Evolutionary conservation across 1,284 basidiomycete species (phyloP).

Genomic region (Sporisorium exsertum): DNA sequence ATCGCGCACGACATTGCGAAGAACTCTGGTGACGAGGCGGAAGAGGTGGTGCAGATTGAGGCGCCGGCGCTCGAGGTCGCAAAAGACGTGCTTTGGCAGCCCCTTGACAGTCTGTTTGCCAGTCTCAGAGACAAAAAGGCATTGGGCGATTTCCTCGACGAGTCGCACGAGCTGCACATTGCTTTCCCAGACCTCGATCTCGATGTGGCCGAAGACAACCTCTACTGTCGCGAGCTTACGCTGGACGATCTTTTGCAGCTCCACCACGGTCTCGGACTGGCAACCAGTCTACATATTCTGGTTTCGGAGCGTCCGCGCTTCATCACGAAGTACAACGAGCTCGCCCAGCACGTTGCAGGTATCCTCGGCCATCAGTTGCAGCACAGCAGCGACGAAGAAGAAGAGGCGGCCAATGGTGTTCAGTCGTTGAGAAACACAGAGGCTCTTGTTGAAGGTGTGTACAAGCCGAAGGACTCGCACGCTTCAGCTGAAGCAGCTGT

Average conservation of each 20-base stretch:
- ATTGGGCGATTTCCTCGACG: slow-evolving; percentile 68
- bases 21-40: neutral
- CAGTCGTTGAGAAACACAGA: neutral
- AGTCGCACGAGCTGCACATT: slow-evolving; percentile 57
- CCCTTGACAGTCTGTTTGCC: slow-evolving; percentile 60
- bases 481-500: neutral
- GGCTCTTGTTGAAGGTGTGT: neutral
- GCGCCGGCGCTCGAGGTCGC: slow-evolving; percentile 53
- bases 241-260: slow-evolving; percentile 62
- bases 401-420: slow-evolving; percentile 12
- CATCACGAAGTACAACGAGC: slow-evolving; percentile 63
- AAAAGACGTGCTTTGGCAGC: slow-evolving; percentile 56
- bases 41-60: slow-evolving; percentile 36
- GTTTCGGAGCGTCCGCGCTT: slow-evolving; percentile 59
- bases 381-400: slow-evolving; percentile 36
- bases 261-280: slow-evolving; percentile 54
- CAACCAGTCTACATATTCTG: slow-evolving; percentile 55
- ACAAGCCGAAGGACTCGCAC: neutral
- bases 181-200: slow-evolving; percentile 60
- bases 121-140: slow-evolving; percentile 57
- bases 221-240: slow-evolving; percentile 63
- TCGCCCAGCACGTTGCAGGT: slow-evolving; percentile 56
- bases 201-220: slow-evolving; percentile 61
- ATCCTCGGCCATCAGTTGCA: slow-evolving; percentile 38
- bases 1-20: neutral